Base-by-base conservation (phyloP, 176 grass and related monocot genomes). In the Juncus effusus region DNA sequence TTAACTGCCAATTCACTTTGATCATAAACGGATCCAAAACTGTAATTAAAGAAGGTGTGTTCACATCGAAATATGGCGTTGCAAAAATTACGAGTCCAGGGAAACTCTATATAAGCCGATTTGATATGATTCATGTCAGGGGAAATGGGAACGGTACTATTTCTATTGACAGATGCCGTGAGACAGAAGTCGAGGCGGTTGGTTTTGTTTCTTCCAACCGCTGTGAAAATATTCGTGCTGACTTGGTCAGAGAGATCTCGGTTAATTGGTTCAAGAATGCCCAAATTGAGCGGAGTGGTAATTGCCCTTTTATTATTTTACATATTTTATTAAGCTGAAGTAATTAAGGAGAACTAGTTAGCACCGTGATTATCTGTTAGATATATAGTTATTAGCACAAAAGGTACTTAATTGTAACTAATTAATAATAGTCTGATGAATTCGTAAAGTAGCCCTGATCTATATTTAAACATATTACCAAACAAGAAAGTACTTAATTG, bases 11-110 rank as follows among this genome's bases (percentile, higher is more conserved):
- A 52, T 89, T 89, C 64, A 38, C 62, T 52, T 78, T 85, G 59
- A 68, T 82, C 40, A 39, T 76, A 7, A 76, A 79, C 59, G 82
- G 86, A 72, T 61, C 77, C 3, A 78, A 81, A 63, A 53, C 68
- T 53, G 16, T 74, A 49, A 75, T 89, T 54, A 79, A 63, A 76
- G 86, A 89, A 73, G 86, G 75, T 28, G 76, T 56, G 45, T 76
- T 89, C 13, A 40, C 69, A 58, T 54, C 65, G 13, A 68, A 10
- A 51, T 11, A n/a, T 13, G 82, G 86, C 61, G 69, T 77, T 71
- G 74, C 78, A 16, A 79, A 76, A 54, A 44, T 89, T 42, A 85
- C 78, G 12, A 51, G 64, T 45, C 73, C 82, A 0, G 78, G 86
- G 2, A 71, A 62, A 53, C 54, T 90, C 36, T 15, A 13, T 6